These are phyloP conservation scores for Pseudonitzschia multiseries DNA, from an alignment of 108 stramenopile genomes.

Conservation along the genomic window DNA sequence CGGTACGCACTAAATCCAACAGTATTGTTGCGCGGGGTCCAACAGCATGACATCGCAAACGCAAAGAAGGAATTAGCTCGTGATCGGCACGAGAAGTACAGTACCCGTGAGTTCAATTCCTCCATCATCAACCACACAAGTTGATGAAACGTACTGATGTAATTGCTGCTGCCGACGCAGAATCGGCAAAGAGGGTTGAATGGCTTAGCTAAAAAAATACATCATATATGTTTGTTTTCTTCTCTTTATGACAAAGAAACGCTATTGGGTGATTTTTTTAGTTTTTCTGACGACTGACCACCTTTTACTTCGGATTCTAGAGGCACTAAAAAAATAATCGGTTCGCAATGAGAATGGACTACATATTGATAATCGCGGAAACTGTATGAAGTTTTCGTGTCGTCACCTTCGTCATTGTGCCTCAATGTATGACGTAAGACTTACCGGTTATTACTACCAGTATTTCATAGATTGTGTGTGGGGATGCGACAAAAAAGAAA, in stretches of 20 bases:
- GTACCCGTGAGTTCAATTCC: too few species aligned
- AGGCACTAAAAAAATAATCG: too few species aligned
- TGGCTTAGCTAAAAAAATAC: not conserved
- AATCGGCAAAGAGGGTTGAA: not conserved
- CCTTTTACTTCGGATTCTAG: not conserved
- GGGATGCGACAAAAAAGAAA: too few species aligned
- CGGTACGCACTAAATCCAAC: not conserved
- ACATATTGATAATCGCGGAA: too few species aligned
- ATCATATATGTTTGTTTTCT: not conserved
- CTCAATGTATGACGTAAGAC: too few species aligned
- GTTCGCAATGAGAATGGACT: not conserved
- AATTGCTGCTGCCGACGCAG: slow-evolving; percentile 8
- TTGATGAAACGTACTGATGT: not conserved
- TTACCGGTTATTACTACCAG: too few species aligned
- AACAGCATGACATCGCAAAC: too few species aligned
- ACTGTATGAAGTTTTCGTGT: too few species aligned
- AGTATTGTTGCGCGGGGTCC: too few species aligned
- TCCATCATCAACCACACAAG: slow-evolving; percentile 11
- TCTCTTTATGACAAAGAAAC: not conserved
- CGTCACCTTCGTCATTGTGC: too few species aligned
- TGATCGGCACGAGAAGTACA: slow-evolving; percentile 1
- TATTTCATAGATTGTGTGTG: too few species aligned
- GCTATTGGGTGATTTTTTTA: slow-evolving; percentile 10
- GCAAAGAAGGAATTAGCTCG: not conserved
- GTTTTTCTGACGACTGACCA: slow-evolving; percentile 6